phyloP scores from a whole-genome alignment of 73 alveolate species.

The Paramecium sonneborni region DNA sequence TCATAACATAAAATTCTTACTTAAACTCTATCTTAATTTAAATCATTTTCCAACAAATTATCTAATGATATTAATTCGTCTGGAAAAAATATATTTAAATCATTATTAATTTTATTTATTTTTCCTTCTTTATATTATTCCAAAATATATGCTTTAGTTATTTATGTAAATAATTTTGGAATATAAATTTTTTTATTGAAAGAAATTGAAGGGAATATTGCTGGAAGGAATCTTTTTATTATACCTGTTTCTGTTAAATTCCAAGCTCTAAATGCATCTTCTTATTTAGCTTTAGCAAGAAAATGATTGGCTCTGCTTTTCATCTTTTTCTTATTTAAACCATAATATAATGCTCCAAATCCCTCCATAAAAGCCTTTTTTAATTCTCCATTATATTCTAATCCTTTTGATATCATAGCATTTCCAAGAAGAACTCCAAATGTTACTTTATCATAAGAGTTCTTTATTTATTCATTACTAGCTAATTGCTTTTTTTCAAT shows the following conservation, averaged over 20 bases:
- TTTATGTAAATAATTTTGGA: neutral
- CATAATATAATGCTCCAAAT: constrained; percentile 62
- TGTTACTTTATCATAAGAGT: neutral
- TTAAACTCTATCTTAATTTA: neutral
- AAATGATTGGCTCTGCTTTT: constrained; percentile 48
- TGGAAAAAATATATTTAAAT: neutral
- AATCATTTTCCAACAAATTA: neutral
- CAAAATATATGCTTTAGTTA: neutral
- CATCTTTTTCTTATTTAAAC: neutral
- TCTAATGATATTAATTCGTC: constrained; percentile 6
- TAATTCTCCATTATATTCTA: constrained; percentile 7
- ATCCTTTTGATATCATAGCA: constrained; percentile 49
- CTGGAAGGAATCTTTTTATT: neutral
- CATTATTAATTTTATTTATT: constrained; percentile 29
- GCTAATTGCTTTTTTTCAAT: neutral
- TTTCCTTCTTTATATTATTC: constrained; percentile 21
- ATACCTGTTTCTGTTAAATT: constrained; percentile 37
- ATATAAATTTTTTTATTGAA: constrained; percentile 41
- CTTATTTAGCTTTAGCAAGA: constrained; percentile 16
- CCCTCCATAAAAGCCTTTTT: neutral
- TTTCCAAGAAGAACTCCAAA: constrained; percentile 38
- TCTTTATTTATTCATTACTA: neutral
- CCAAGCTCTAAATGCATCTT: constrained; percentile 48
- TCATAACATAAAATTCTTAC: constrained; percentile 23
- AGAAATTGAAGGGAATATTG: neutral